Percentiles rank a stretch among this genome's conserved stretches.
Conservation (phyloP, 2,329 filamentous ascomycete genomes). For the Phialophora chinensis region DNA sequence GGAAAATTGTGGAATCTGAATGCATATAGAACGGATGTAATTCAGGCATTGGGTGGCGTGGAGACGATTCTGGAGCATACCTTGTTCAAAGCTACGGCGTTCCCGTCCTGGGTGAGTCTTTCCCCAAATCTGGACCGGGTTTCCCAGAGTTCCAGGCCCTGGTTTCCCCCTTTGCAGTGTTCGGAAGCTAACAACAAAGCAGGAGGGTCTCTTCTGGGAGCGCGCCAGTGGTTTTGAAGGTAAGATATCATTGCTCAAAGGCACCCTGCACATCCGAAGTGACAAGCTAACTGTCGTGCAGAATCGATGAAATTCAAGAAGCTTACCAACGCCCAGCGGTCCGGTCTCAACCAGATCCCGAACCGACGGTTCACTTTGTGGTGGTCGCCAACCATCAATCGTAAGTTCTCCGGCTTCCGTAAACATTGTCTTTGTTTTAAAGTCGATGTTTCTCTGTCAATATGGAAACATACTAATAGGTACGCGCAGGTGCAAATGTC, state of each 20-base stretch:
- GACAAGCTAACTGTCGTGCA: slow-evolving; percentile 54
- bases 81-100: slow-evolving; percentile 94
- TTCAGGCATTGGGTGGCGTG: slow-evolving; percentile 93
- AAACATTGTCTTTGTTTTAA: background rate
- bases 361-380: slow-evolving; percentile 98
- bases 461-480: background rate
- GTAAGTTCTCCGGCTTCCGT: slow-evolving; percentile 8
- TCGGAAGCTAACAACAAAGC: too few relatives aligned
- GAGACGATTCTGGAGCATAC: slow-evolving; percentile 98
- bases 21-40: slow-evolving; percentile 93
- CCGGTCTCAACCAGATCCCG: slow-evolving; percentile 96
- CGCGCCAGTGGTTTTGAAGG: slow-evolving; percentile 53
- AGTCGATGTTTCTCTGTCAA: background rate
- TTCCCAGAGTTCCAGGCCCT: too few relatives aligned
- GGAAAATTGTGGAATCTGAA: slow-evolving; percentile 98
- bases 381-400: slow-evolving; percentile 68
- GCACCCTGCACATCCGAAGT: background rate
- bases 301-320: slow-evolving; percentile 96
- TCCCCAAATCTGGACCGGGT: too few relatives aligned
- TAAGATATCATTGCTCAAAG: background rate
- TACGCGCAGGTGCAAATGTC: slow-evolving; percentile 61
- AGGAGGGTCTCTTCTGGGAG: slow-evolving; percentile 89
- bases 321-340: slow-evolving; percentile 93
- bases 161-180: too few relatives aligned
- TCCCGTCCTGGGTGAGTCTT: slow-evolving; percentile 74